These are phyloP conservation scores for Ricinus communis DNA, from an alignment of 345 rosid species.

Conservation along the genomic window DNA sequence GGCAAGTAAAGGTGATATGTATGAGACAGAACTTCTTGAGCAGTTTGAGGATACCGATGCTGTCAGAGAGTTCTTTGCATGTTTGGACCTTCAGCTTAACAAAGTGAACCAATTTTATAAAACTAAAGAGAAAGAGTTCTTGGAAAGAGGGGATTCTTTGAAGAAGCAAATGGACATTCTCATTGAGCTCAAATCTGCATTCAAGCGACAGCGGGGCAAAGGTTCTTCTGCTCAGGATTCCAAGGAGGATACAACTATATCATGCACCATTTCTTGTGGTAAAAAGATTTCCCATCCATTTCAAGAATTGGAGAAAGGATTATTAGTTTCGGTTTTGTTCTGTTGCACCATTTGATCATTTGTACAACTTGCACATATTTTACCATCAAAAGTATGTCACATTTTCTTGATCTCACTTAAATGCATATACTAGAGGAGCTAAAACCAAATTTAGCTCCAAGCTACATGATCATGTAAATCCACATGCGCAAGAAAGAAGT, in stretches of 20 bases:
- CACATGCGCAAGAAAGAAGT: too few relatives aligned
- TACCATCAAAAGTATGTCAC: too few relatives aligned
- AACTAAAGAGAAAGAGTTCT: conserved; percentile 80
- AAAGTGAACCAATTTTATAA: conserved; percentile 88
- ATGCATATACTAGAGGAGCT: too few relatives aligned
- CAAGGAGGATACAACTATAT: conserved; percentile 73
- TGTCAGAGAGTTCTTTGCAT: conserved; percentile 66
- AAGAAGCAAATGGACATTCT: conserved; percentile 91
- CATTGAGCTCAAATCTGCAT: conserved; percentile 59
- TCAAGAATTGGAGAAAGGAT: too few relatives aligned
- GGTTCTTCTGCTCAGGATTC: conserved; percentile 52
- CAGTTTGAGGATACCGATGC: conserved; percentile 78
- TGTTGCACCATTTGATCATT: too few relatives aligned
- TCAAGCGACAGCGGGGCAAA: conserved; percentile 47
- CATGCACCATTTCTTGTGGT: conserved; percentile 82
- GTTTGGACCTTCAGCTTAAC: conserved; percentile 86
- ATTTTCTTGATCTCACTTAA: too few relatives aligned
- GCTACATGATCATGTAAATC: too few relatives aligned
- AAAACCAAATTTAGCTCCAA: too few relatives aligned
- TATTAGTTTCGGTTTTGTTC: background rate
- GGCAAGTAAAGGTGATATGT: conserved; percentile 57
- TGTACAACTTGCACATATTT: too few relatives aligned
- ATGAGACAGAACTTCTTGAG: conserved; percentile 84
- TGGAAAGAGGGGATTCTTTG: conserved; percentile 82
- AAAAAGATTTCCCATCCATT: conserved; percentile 9